Base-by-base conservation (phyloP, 1,284 basidiomycete genomes). In the Xanthoconium separans region DNA sequence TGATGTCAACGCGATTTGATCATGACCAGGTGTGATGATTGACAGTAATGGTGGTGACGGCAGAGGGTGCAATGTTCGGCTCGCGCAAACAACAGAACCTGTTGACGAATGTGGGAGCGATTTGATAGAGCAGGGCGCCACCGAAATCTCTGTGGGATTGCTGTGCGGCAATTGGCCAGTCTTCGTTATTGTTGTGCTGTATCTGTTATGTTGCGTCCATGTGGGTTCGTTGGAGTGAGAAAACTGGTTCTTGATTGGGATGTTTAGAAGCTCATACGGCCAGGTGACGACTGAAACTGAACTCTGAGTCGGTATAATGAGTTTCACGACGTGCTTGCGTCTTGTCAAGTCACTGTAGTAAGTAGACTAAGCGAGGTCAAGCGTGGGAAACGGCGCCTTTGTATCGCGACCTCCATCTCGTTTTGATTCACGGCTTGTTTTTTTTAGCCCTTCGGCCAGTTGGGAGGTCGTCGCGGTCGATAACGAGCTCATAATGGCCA, bases 331-430 rank as follows among this genome's bases (percentile, higher is more conserved):
- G 30, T 13, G 42, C 37, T 41, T 30, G 29, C 29, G 39, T n/a
- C 42, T 45, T 61, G 59, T 59, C 56, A 47, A 44, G n/a, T 36
- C 12, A 44, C 58, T 30, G 49, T 58, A 27, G 50, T 52, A 42
- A 63, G 49, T 52, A 44, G 50, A 18, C 43, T 63, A 63, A 54
- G 50, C 53, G 58, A 63, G 27, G 50, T 49, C 31, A 66, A 34
- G 49, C 60, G 63, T 65, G 63, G 56, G 66, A 65, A 65, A 15
- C 45, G 44, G 47, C 50, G 30, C 55, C 52, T 57, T 57, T 66
- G 59, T 47, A 39, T 43, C 41, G 48, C 43, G 50, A 55, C 54
- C 22, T 52, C 24, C 51, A 47, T 56, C 50, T 40, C 30, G 13
- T 54, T 56, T 53, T 40, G 42, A 56, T 66, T 51, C 50, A 48